Conservation (phyloP, 179 eudicot genomes). For the Patellifolia procumbens region DNA sequence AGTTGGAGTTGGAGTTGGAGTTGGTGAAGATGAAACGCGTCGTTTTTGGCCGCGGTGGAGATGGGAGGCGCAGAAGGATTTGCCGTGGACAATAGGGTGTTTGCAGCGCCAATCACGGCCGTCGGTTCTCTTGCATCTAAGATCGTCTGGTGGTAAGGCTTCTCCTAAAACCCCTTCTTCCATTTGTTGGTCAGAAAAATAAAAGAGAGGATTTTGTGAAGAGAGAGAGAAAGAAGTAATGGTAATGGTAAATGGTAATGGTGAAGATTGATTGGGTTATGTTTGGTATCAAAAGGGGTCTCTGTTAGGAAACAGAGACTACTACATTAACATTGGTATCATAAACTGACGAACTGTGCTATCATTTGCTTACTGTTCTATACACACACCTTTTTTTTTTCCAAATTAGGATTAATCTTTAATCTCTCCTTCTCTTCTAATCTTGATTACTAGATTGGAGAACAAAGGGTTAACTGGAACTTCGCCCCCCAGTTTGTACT, state of each 20-base stretch:
- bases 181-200: conserved; percentile 8
- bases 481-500: too few species aligned
- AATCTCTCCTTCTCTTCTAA: too few species aligned
- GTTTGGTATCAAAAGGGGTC: too few species aligned
- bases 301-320: neutral
- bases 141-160: conserved; percentile 48
- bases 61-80: conserved; percentile 51
- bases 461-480: too few species aligned
- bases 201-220: neutral
- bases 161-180: conserved; percentile 12
- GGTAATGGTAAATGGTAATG: neutral
- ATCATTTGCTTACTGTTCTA: too few species aligned
- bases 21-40: conserved; percentile 31
- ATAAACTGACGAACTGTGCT: too few species aligned
- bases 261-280: neutral
- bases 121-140: conserved; percentile 72
- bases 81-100: conserved; percentile 44
- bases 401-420: too few species aligned
- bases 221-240: neutral
- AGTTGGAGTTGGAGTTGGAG: neutral
- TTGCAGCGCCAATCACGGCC: conserved; percentile 88
- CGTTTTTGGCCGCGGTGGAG: conserved; percentile 23
- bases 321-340: neutral
- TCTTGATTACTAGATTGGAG: too few species aligned
- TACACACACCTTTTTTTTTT: too few species aligned